A percentile compares a stretch with the other conserved stretches of the same genome.
phyloP scores from a whole-genome alignment of 768 basidiomycete genomes.

The button mushroom (Agaricus bisporus) region DNA sequence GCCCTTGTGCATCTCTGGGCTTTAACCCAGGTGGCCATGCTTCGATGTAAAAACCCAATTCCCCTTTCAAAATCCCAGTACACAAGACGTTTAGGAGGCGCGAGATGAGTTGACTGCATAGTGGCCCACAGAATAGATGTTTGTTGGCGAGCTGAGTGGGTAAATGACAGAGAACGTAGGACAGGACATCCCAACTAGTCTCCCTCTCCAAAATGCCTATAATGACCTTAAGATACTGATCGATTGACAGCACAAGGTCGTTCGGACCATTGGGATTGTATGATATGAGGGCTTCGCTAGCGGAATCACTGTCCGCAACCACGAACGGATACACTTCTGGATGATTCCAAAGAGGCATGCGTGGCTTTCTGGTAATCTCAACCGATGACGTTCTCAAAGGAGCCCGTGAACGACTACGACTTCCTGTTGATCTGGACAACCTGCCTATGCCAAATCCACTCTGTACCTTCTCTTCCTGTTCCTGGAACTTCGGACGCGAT shows the following conservation, averaged over 20 bases:
- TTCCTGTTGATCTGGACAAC: slow-evolving; percentile 40
- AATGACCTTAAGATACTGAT: slow-evolving; percentile 62
- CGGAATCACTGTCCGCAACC: slow-evolving; percentile 47
- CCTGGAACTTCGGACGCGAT: slow-evolving; percentile 42
- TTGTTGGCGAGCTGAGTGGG: slow-evolving; percentile 92
- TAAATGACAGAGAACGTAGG: slow-evolving; percentile 86
- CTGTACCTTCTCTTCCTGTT: slow-evolving; percentile 45
- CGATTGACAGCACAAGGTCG: slow-evolving; percentile 59
- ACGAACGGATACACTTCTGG: slow-evolving; percentile 62
- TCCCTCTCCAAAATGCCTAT: slow-evolving; percentile 66
- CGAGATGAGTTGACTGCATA: slow-evolving; percentile 56
- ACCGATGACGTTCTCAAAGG: slow-evolving; percentile 20
- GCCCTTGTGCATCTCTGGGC: slow-evolving; percentile 76
- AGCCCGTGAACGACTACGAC: slow-evolving; percentile 60
- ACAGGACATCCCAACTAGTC: slow-evolving; percentile 87
- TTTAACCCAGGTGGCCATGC: slow-evolving; percentile 59
- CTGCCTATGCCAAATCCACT: slow-evolving; percentile 43
- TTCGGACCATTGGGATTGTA: slow-evolving; percentile 49
- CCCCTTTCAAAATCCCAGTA: slow-evolving; percentile 51
- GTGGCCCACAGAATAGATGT: slow-evolving; percentile 91
- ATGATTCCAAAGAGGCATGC: slow-evolving; percentile 56
- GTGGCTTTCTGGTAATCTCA: slow-evolving; percentile 28
- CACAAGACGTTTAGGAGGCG: slow-evolving; percentile 64
- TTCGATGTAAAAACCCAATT: slow-evolving; percentile 50
- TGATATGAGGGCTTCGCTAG: slow-evolving; percentile 63